Evolutionary conservation across 441 rosid species (phyloP).

Genomic region (Erodium trifolium): DNA sequence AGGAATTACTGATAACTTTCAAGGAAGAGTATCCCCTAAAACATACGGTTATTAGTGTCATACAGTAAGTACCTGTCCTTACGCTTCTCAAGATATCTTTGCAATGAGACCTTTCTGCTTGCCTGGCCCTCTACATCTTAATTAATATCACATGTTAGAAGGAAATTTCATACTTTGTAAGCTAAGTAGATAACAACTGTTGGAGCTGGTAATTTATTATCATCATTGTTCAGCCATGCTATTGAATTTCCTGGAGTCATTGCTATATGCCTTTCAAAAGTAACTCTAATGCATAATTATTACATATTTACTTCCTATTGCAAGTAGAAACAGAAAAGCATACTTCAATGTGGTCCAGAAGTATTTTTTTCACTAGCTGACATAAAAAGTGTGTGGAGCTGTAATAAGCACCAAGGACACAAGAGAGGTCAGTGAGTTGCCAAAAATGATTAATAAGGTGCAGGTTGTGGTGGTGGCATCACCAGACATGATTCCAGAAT

Average conservation of each 20-base stretch:
- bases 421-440: neutral
- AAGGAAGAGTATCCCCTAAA: neutral
- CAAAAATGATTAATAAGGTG: conserved; percentile 1
- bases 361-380: neutral
- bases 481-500: neutral
- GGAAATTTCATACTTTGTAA: neutral
- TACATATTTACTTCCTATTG: neutral
- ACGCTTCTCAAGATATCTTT: conserved; percentile 39
- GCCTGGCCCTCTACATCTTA: conserved; percentile 43
- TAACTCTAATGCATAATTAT: neutral
- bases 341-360: neutral
- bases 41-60: neutral
- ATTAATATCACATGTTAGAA: conserved; percentile 22
- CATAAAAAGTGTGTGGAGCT: neutral
- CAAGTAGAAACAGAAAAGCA: conserved; percentile 4
- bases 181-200: neutral
- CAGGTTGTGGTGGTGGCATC: neutral
- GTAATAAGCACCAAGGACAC: neutral
- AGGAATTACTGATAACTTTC: conserved; percentile 7
- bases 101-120: conserved; percentile 38
- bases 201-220: neutral
- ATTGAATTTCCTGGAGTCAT: neutral
- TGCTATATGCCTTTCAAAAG: neutral
- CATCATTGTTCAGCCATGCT: neutral
- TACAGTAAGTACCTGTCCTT: conserved; percentile 38